These are phyloP conservation scores for Anthracocystis walkeri DNA, from an alignment of 1,284 basidiomycete species.

Conservation along the genomic window DNA sequence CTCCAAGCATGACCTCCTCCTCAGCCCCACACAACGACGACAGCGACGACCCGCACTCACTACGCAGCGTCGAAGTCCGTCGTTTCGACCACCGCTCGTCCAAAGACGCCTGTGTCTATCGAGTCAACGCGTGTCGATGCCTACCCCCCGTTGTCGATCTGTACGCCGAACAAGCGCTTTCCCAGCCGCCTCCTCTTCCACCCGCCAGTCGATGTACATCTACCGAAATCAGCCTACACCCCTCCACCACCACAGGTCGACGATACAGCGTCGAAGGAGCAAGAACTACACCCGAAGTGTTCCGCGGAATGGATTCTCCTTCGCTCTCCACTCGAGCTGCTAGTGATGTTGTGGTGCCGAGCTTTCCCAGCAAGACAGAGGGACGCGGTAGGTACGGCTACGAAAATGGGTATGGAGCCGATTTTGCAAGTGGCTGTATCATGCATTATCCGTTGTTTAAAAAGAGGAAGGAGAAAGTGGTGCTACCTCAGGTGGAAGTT, in stretches of 20 bases:
- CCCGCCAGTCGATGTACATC: not conserved
- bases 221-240: not conserved
- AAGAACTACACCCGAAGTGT: constrained; percentile 4
- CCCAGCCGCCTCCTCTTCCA: too few relatives aligned
- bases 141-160: constrained; percentile 4
- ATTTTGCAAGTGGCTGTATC: constrained; percentile 29
- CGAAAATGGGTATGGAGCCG: constrained; percentile 10
- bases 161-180: constrained; percentile 10
- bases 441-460: constrained; percentile 37
- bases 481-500: not conserved
- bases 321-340: constrained; percentile 1
- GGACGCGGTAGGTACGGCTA: constrained; percentile 12
- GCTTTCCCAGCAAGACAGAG: not conserved
- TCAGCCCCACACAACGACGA: not conserved
- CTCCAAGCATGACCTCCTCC: constrained; percentile 2
- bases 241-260: not conserved
- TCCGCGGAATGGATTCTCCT: not conserved
- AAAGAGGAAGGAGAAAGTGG: not conserved
- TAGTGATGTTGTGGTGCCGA: constrained; percentile 8
- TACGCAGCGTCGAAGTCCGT: not conserved
- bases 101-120: not conserved
- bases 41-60: not conserved
- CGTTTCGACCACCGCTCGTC: not conserved
- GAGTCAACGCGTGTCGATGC: constrained; percentile 1
- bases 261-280: not conserved